phyloP scores from a whole-genome alignment of 192 early-diverging fungal species.

The Mortierella hygrophila region DNA sequence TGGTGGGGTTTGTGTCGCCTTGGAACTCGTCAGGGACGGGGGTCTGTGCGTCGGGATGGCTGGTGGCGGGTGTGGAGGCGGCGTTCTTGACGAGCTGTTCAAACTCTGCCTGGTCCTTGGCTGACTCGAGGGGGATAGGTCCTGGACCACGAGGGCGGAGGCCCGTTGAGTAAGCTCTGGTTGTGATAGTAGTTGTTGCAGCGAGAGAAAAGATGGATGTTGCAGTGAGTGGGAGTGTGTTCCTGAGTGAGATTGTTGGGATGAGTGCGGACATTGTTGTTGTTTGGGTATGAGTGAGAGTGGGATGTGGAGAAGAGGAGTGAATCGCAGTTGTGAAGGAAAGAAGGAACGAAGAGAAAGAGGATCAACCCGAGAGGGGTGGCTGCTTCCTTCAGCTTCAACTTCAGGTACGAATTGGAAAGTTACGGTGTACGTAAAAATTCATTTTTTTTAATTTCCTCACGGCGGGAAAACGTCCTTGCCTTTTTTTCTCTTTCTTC shows the following conservation, averaged over 20 bases:
- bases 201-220: not conserved
- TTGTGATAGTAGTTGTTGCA: not conserved
- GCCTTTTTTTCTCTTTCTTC: not conserved
- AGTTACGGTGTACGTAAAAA: not conserved
- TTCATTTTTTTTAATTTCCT: not conserved
- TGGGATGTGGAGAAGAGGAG: not conserved
- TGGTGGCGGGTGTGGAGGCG: slow-evolving; percentile 28
- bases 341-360: not conserved
- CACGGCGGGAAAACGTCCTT: not conserved
- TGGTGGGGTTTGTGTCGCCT: slow-evolving; percentile 81
- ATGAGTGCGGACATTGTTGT: slow-evolving; percentile 5
- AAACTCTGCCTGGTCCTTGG: slow-evolving; percentile 78
- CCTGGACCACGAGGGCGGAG: slow-evolving; percentile 59
- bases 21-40: slow-evolving; percentile 71
- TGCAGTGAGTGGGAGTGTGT: not conserved
- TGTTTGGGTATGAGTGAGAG: not conserved
- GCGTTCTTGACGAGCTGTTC: slow-evolving; percentile 72
- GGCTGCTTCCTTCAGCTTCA: too few relatives aligned
- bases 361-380: not conserved
- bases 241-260: not conserved
- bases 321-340: not conserved
- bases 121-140: slow-evolving; percentile 79
- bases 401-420: not conserved
- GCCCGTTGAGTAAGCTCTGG: slow-evolving; percentile 19
- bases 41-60: slow-evolving; percentile 64